A percentile compares a stretch with the other conserved stretches of the same genome.
Conservation (phyloP, 106 monocot species). For the Dioscorea alata region DNA sequence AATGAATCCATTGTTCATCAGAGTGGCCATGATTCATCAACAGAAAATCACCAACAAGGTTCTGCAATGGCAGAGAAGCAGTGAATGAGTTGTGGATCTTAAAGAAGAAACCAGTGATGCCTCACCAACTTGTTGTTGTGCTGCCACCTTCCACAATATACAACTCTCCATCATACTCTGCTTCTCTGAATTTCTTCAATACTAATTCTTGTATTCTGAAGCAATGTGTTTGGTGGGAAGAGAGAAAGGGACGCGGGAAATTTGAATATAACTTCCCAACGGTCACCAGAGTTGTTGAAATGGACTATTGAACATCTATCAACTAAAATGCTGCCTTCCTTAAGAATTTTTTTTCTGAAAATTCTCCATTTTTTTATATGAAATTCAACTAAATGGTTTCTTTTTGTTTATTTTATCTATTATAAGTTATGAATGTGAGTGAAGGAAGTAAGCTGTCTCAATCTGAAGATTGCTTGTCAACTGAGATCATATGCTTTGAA, state of each 20-base stretch:
- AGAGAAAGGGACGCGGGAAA: conserved; percentile 29
- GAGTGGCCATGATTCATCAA: too few species aligned
- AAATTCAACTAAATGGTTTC: too few species aligned
- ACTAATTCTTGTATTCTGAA: conserved; percentile 40
- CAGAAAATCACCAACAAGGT: too few species aligned
- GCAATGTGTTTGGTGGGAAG: conserved; percentile 67
- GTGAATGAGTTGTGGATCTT: conserved; percentile 7
- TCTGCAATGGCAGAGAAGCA: not conserved
- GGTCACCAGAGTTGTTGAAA: conserved; percentile 17
- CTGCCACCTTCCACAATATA: not conserved
- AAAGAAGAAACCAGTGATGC: not conserved
- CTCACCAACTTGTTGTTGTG: not conserved
- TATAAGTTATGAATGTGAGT: too few species aligned
- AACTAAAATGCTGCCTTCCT: too few species aligned
- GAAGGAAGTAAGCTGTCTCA: conserved; percentile 34
- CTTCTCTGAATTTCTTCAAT: conserved; percentile 24
- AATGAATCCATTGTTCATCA: too few species aligned
- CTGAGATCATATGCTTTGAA: not conserved
- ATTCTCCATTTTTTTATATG: too few species aligned
- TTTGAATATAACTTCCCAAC: conserved; percentile 33
- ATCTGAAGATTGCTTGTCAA: conserved; percentile 26
- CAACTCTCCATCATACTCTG: not conserved
- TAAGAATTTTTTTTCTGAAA: too few species aligned
- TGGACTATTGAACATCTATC: not conserved
- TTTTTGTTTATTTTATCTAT: too few species aligned